These are phyloP conservation scores for Plasmodium vivax DNA, from an alignment of 169 alveolate species.

Conservation along the genomic window DNA sequence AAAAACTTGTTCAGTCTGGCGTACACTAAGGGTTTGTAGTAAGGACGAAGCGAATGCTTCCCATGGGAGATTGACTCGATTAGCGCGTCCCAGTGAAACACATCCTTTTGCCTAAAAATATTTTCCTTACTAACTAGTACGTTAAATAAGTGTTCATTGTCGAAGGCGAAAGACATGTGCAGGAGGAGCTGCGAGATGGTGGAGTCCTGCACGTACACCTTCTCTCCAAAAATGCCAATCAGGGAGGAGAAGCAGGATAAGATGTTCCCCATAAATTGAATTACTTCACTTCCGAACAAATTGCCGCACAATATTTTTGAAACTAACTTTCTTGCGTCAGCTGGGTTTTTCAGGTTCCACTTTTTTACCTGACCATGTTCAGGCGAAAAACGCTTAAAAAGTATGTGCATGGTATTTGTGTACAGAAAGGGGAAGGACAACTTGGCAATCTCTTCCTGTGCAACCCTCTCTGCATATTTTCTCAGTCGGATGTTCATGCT, in stretches of 20 bases:
- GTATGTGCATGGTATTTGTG: conserved; percentile 47
- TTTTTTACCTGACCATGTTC: conserved; percentile 33
- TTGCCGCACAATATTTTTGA: conserved; percentile 35
- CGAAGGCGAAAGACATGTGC: conserved; percentile 65
- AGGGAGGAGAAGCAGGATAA: conserved; percentile 38
- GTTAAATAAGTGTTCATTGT: conserved; percentile 48
- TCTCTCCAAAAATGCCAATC: conserved; percentile 24
- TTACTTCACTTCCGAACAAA: conserved; percentile 49
- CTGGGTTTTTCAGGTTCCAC: conserved; percentile 70
- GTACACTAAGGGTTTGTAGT: conserved; percentile 49
- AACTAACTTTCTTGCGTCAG: conserved; percentile 62
- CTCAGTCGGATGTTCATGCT: conserved; percentile 31
- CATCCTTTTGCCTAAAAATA: conserved; percentile 2
- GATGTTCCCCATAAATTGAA: conserved; percentile 50
- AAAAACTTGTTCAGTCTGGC: conserved; percentile 24
- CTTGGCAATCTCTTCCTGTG: conserved; percentile 41
- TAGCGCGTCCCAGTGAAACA: conserved; percentile 53
- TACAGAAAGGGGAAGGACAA: conserved; percentile 58
- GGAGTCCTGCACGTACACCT: background rate
- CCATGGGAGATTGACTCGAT: conserved; percentile 14
- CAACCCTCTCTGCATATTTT: conserved; percentile 36
- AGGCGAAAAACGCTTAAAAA: conserved; percentile 38
- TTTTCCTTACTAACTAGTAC: conserved; percentile 41
- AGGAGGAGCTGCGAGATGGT: conserved; percentile 26
- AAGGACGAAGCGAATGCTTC: background rate